A percentile compares a stretch with the other conserved stretches of the same genome.
Conservation (phyloP, 129 eudicot species). For the Pseudognaphalium luteoalbum region DNA sequence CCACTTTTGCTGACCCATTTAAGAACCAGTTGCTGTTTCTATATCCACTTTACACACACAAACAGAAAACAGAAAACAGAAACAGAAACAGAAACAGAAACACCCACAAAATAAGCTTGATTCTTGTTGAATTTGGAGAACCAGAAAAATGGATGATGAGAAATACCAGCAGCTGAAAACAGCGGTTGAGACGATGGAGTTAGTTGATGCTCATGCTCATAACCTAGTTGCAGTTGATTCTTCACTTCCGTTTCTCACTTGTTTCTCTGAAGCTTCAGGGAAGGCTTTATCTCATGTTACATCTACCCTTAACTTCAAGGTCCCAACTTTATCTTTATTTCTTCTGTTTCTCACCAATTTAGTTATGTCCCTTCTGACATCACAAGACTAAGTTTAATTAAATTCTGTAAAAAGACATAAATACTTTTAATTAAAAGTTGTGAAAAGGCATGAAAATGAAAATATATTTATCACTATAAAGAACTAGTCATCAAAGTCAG, state of each 20-base stretch:
- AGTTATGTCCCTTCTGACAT: not conserved
- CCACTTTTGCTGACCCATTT: not conserved
- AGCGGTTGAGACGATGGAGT: constrained; percentile 64
- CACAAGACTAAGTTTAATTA: not conserved
- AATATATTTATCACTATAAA: not conserved
- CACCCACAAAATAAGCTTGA: not conserved
- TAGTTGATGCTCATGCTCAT: constrained; percentile 92
- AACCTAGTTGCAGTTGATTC: constrained; percentile 72
- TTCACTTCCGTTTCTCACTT: constrained; percentile 58
- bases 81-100: too few relatives aligned
- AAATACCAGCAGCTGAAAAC: constrained; percentile 27
- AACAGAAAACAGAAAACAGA: too few relatives aligned
- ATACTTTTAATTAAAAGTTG: not conserved
- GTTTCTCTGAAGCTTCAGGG: constrained; percentile 82
- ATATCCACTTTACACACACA: not conserved
- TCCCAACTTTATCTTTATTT: constrained; percentile 1
- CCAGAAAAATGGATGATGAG: not conserved
- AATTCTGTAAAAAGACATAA: not conserved
- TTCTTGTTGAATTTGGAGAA: not conserved
- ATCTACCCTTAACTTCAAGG: constrained; percentile 88
- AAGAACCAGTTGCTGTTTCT: not conserved
- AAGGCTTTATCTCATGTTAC: constrained; percentile 60
- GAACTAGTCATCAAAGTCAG: not conserved
- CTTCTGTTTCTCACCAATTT: not conserved
- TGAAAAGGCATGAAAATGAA: not conserved